Conservation (phyloP, 345 rosid genomes). For the Limnanthes douglasii region DNA sequence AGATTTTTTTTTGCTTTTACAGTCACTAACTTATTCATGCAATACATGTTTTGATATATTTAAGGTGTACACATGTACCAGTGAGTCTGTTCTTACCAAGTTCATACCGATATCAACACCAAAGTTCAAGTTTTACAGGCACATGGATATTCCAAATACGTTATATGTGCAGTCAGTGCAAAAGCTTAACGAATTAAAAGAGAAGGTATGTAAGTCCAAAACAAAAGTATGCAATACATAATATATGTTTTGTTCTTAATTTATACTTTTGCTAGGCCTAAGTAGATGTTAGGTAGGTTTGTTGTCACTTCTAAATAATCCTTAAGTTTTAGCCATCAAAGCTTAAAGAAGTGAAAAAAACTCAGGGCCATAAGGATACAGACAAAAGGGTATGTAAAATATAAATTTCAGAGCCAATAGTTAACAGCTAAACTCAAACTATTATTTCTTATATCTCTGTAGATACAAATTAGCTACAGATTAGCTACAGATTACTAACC, state of each 20-base stretch:
- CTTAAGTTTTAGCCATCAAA: too few species aligned
- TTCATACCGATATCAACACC: conserved; percentile 49
- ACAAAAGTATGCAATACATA: not conserved
- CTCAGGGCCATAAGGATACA: not conserved
- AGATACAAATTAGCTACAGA: too few species aligned
- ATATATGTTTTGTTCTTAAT: not conserved
- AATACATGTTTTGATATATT: too few species aligned
- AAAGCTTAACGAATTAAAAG: conserved; percentile 18
- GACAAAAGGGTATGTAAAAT: not conserved
- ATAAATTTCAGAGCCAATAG: too few species aligned
- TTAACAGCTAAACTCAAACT: too few species aligned
- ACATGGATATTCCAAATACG: conserved; percentile 14
- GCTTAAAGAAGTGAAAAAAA: not conserved
- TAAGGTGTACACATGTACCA: conserved; percentile 62
- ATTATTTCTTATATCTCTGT: too few species aligned
- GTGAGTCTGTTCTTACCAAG: conserved; percentile 42
- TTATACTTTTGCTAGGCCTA: too few species aligned
- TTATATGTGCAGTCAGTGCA: conserved; percentile 9
- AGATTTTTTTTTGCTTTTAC: too few species aligned
- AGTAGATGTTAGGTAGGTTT: too few species aligned
- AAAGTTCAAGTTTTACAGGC: conserved; percentile 33
- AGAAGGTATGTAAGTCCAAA: conserved; percentile 24
- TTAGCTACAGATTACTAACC: conserved; percentile 2
- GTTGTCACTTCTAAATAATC: too few species aligned
- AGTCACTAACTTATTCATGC: too few species aligned